These are phyloP conservation scores for Porcisia deanei DNA, from an alignment of 208 protist species.

Conservation along the genomic window DNA sequence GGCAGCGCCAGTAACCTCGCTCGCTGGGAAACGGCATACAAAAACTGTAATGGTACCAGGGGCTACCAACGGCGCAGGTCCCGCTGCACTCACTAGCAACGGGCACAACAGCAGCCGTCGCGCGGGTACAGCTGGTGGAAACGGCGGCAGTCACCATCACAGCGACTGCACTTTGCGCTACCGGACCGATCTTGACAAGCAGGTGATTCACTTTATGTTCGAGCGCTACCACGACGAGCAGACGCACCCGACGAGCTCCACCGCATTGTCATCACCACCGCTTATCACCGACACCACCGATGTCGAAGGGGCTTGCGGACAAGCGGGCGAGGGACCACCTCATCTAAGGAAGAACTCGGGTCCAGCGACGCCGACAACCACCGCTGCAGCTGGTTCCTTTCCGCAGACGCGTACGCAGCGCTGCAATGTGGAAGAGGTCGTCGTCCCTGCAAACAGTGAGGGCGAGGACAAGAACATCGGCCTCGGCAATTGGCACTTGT, in stretches of 20 bases:
- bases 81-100: background rate
- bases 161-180: conserved; percentile 57
- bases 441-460: conserved; percentile 40
- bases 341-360: background rate
- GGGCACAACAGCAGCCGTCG: background rate
- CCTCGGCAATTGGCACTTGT: conserved; percentile 89
- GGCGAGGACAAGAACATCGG: conserved; percentile 40
- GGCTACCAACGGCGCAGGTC: background rate
- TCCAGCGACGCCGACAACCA: background rate
- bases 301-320: background rate
- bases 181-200: conserved; percentile 84
- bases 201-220: conserved; percentile 87
- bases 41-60: conserved; percentile 6
- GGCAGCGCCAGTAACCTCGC: conserved; percentile 16
- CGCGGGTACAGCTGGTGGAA: background rate
- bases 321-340: background rate
- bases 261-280: background rate
- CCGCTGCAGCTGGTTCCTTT: background rate
- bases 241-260: conserved; percentile 17
- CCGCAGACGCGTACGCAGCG: conserved; percentile 10
- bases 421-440: conserved; percentile 44
- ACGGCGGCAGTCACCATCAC: conserved; percentile 12
- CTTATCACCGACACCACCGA: too few relatives aligned
- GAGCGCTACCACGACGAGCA: conserved; percentile 49
- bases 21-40: conserved; percentile 29